Percentiles rank a stretch among this genome's conserved stretches.
Evolutionary conservation across 2,329 filamentous ascomycete species (phyloP).

Genomic region (Fusarium siculi): DNA sequence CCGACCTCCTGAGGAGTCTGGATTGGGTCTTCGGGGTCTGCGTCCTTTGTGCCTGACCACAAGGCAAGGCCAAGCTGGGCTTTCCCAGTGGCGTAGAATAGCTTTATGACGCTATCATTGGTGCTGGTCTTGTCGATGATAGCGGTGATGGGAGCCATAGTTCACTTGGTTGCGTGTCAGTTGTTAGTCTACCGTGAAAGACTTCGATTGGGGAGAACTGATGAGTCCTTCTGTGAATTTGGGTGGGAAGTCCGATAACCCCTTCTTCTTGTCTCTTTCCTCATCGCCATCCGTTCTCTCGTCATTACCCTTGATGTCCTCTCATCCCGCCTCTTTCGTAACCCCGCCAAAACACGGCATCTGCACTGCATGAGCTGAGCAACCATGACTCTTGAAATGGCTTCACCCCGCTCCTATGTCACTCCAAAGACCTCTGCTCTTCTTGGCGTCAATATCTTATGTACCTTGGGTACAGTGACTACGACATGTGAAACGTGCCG

Average conservation of each 20-base stretch:
- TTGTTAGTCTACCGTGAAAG: fast-evolving
- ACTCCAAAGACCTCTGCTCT: neutral
- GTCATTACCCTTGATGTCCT: fast-evolving
- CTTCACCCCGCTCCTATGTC: neutral
- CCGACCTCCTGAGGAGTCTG: neutral
- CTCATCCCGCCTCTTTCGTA: neutral
- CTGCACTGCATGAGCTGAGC: neutral
- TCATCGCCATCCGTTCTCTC: fast-evolving
- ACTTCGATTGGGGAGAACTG: neutral
- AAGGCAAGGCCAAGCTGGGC: neutral
- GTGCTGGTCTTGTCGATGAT: neutral
- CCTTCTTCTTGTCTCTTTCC: neutral
- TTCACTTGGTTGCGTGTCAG: neutral
- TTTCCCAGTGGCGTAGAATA: neutral
- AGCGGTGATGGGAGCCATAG: neutral
- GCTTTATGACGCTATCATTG: neutral
- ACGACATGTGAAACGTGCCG: neutral
- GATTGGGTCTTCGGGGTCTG: neutral
- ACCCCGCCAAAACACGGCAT: neutral
- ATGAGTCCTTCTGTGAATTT: neutral
- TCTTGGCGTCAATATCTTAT: neutral
- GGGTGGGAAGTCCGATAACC: neutral
- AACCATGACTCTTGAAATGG: neutral
- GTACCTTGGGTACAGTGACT: neutral
- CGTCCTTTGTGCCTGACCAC: neutral